Evolutionary conservation across 2,329 filamentous ascomycete genomes (phyloP), one percentile per base, ranked within the genome.

Genomic region (Colletotrichum coccodes): DNA sequence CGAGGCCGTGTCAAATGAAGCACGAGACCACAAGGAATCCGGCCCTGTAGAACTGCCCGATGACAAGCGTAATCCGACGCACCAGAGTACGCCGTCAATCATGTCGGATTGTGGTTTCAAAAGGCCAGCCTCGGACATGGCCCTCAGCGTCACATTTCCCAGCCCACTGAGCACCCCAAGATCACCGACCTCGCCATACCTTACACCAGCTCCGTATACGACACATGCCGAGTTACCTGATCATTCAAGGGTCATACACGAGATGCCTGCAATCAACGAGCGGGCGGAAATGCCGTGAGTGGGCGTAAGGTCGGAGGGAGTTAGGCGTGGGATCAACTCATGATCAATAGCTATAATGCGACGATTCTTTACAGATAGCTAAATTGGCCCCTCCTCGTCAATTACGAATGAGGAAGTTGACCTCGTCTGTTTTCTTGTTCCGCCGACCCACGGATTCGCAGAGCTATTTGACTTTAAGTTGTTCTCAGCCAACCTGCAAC

Each of bases 241-340:
- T 2, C 38, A 60, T 0, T 11, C 65, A 9, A 68, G 49, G 42
- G 40, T 53, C 21, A 49, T 68, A 23, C 49, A 68, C 7, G 65
- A 68, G 42, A 53, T 68, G 54, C 65, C 65, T 5, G 61, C 65
- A 11, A 68, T 68, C 18, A 50, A 65, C 2, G 61, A 68, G 40
- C 40, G 54, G 6, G 42, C 18, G 3, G 65, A 68, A 34, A 58
- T 46, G 54, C 40, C 54, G 7, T 58, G 28, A 58, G 9, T 3
- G 16, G 30, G 28, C n/a, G 16, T 8, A 7, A 6, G 26, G 26
- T n/a, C n/a, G 12, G 3, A 8, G 18, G 26, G 12, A n/a, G 7
- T 30, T n/a, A 4, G 8, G 5, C 8, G 2, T 30, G 26, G 8
- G 14, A n/a, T 8, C 7, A 8, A 1, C 3, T 7, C 8, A n/a